Conservation (phyloP, 257 asterid species). For the Ajuga chamaepitys region DNA sequence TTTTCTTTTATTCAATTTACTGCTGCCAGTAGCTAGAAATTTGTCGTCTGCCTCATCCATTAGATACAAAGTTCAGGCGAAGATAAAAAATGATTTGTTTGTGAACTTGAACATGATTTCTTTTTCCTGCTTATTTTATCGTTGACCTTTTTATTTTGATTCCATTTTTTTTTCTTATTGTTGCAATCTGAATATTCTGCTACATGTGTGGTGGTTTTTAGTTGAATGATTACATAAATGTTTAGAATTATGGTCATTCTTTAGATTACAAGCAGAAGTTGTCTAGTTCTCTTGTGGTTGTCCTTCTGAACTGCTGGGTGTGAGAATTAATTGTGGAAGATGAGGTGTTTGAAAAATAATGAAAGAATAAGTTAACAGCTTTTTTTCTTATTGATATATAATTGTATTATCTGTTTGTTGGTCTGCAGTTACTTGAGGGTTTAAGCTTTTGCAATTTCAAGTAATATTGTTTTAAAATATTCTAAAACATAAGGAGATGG, state of each 20-base stretch:
- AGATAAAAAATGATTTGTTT: too few species aligned
- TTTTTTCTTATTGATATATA: neutral
- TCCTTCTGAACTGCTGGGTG: neutral
- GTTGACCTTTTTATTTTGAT: too few species aligned
- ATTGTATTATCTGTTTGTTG: neutral
- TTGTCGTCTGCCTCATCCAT: too few species aligned
- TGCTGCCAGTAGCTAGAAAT: too few species aligned
- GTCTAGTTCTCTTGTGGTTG: neutral
- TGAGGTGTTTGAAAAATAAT: neutral
- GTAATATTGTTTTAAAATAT: too few species aligned
- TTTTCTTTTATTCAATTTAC: too few species aligned
- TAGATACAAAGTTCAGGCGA: too few species aligned
- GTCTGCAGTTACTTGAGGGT: neutral
- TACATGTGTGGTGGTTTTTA: neutral
- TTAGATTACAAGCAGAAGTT: neutral
- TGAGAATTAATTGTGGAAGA: neutral
- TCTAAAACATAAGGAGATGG: too few species aligned
- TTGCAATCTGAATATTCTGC: too few species aligned
- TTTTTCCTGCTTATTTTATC: too few species aligned
- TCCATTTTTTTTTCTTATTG: too few species aligned
- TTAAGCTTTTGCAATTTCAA: slow-evolving; percentile 1
- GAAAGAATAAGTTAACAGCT: neutral
- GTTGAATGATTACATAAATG: neutral
- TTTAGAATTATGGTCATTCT: neutral
- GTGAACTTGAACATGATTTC: too few species aligned